A percentile compares a stretch with the other conserved stretches of the same genome.
Evolutionary conservation across 2,329 filamentous ascomycete genomes (phyloP).

Genomic region (Hypoxylon sp.): DNA sequence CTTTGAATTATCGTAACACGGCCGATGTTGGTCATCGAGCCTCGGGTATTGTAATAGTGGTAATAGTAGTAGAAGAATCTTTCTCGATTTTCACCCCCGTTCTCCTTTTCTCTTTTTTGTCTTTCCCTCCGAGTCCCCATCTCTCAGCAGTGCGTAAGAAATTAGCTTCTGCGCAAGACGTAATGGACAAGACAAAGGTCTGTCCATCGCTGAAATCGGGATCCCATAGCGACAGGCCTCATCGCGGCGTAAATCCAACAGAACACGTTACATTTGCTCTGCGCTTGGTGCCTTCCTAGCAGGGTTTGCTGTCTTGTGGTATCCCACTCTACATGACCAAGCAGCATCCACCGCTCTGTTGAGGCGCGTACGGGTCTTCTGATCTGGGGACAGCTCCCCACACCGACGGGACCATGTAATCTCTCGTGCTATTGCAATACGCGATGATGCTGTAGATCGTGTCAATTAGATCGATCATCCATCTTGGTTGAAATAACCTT

Average conservation of each 20-base stretch:
- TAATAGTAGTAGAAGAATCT: conserved; percentile 30
- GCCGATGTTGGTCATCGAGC: conserved; percentile 41
- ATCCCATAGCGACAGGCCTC: conserved; percentile 42
- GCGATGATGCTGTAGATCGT: conserved; percentile 81
- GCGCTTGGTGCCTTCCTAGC: conserved; percentile 24
- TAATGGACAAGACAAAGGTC: conserved; percentile 30
- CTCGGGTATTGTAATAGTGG: conserved; percentile 42
- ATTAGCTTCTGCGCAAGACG: conserved; percentile 36
- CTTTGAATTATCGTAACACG: conserved; percentile 51
- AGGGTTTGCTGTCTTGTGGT: conserved; percentile 33
- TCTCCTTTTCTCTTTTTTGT: conserved; percentile 20
- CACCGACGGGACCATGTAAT: conserved; percentile 98
- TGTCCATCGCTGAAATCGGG: conserved; percentile 43
- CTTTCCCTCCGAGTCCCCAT: conserved; percentile 33
- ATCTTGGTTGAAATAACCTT: conserved; percentile 29
- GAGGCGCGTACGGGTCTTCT: conserved; percentile 98
- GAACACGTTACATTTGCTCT: conserved; percentile 29
- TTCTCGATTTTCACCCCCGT: conserved; percentile 37
- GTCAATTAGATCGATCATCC: conserved; percentile 26
- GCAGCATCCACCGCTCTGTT: conserved; percentile 93
- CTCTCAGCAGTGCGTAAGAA: conserved; percentile 38
- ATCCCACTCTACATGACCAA: conserved; percentile 80
- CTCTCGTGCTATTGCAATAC: conserved; percentile 97
- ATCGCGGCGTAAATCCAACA: conserved; percentile 44
- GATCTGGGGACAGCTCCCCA: conserved; percentile 95